phyloP scores from a whole-genome alignment of 2,329 filamentous ascomycete genomes.

The Colletotrichum falcatum region DNA sequence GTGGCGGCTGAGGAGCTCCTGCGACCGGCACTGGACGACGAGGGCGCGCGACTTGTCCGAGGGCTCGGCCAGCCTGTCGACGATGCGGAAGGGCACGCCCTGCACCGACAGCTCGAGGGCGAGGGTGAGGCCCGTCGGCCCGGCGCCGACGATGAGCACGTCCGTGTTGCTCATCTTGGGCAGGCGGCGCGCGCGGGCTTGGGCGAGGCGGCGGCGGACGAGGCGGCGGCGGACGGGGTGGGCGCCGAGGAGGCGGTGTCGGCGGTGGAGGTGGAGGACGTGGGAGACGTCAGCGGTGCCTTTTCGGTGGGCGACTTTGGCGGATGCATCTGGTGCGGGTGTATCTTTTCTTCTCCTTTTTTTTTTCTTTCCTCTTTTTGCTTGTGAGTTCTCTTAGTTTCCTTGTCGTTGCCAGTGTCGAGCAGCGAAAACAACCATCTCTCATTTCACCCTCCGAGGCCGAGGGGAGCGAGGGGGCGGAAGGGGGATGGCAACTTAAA shows the following conservation, averaged over 20 bases:
- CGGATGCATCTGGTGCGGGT: neutral
- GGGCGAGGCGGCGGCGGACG: neutral
- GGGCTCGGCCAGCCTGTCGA: constrained; percentile 50
- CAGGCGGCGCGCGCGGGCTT: neutral
- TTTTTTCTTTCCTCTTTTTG: too few relatives aligned
- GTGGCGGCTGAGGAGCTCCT: constrained; percentile 63
- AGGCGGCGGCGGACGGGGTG: too few relatives aligned
- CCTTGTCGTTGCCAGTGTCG: neutral
- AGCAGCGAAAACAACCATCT: neutral
- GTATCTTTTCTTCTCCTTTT: neutral
- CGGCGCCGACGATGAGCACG: constrained; percentile 52
- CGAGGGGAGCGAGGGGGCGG: neutral
- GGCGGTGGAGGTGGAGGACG: neutral
- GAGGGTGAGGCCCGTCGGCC: constrained; percentile 52
- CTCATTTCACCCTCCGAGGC: neutral
- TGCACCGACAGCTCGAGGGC: constrained; percentile 49
- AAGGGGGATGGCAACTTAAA: constrained; percentile 15
- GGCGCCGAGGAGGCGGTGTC: too few relatives aligned
- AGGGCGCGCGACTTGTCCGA: constrained; percentile 57
- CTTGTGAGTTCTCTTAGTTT: neutral
- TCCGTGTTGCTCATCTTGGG: constrained; percentile 21
- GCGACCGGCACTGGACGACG: constrained; percentile 60
- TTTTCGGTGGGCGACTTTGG: constrained; percentile 7
- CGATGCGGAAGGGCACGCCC: constrained; percentile 52
- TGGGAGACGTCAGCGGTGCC: neutral